A percentile compares a stretch with the other conserved stretches of the same genome.
Conservation (phyloP, 805 yeast species). For the Teunomyces gatunensis region DNA sequence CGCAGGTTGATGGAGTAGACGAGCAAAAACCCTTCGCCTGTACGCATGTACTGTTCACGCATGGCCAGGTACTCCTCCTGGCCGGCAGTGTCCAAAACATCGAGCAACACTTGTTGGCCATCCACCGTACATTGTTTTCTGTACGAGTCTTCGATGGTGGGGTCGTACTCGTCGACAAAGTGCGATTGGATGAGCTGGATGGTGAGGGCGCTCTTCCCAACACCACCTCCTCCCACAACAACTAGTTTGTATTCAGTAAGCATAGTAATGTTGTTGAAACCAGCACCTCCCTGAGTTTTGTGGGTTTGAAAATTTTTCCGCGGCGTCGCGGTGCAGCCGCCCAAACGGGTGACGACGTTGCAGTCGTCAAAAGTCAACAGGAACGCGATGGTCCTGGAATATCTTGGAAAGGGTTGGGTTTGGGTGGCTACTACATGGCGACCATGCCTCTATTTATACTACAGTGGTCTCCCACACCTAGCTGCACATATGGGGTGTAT, state of each 20-base stretch:
- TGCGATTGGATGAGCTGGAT: constrained; percentile 93
- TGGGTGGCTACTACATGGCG: no score
- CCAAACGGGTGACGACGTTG: not conserved
- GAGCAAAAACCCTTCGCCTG: constrained; percentile 89
- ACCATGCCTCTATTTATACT: no score
- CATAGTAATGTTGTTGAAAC: constrained; percentile 14
- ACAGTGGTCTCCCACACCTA: no score
- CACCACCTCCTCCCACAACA: constrained; percentile 98
- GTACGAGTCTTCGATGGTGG: constrained; percentile 92
- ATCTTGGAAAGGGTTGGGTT: not conserved
- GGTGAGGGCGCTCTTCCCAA: constrained; percentile 95
- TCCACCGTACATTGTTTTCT: constrained; percentile 86
- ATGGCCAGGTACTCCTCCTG: constrained; percentile 92
- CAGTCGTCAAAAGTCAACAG: not conserved
- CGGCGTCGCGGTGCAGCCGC: not conserved
- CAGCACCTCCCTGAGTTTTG: not conserved
- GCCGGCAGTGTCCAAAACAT: constrained; percentile 96
- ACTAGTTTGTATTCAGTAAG: constrained; percentile 85
- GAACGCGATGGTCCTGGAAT: not conserved
- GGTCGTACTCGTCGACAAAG: constrained; percentile 96
- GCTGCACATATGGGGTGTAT: no score
- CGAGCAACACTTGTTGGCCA: constrained; percentile 58
- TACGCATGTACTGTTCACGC: constrained; percentile 89
- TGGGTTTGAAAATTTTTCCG: not conserved
- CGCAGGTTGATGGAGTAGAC: constrained; percentile 88